A percentile compares a stretch with the other conserved stretches of the same genome.
Evolutionary conservation across 345 rosid genomes (phyloP).

Genomic region (Balakata baccata): DNA sequence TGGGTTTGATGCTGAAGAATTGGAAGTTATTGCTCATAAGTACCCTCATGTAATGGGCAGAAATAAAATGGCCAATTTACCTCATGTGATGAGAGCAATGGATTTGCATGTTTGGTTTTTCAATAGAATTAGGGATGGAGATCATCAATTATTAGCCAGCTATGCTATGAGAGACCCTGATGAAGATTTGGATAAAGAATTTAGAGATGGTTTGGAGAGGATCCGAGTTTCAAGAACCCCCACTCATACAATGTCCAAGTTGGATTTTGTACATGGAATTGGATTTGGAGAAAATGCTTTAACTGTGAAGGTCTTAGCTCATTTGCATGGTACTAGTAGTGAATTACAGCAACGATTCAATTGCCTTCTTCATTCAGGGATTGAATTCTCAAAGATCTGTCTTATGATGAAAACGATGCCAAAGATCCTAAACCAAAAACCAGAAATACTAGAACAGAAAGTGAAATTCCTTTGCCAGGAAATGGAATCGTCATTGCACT

Average conservation of each 20-base stretch:
- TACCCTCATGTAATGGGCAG: slow-evolving; percentile 30
- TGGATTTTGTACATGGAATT: slow-evolving; percentile 50
- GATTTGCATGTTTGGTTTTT: slow-evolving; percentile 48
- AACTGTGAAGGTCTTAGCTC: slow-evolving; percentile 41
- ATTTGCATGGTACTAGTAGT: slow-evolving; percentile 47
- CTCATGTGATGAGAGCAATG: slow-evolving; percentile 38
- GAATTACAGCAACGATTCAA: slow-evolving; percentile 53
- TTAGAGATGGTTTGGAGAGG: slow-evolving; percentile 39
- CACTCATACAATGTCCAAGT: slow-evolving; percentile 43
- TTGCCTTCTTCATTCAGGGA: slow-evolving; percentile 39
- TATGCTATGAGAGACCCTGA: slow-evolving; percentile 40
- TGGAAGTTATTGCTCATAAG: slow-evolving; percentile 17
- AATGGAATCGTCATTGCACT: slow-evolving; percentile 43
- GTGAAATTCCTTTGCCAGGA: slow-evolving; percentile 45
- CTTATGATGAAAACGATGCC: slow-evolving; percentile 42
- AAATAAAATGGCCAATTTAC: slow-evolving; percentile 55
- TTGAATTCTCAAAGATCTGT: slow-evolving; percentile 50
- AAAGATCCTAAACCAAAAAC: slow-evolving; percentile 57
- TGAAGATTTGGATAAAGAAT: slow-evolving; percentile 45
- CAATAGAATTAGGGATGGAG: slow-evolving; percentile 41
- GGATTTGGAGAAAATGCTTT: slow-evolving; percentile 63
- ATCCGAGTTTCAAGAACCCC: slow-evolving; percentile 34
- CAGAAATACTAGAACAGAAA: slow-evolving; percentile 45
- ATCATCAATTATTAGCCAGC: slow-evolving; percentile 39
- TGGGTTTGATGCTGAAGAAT: slow-evolving; percentile 42